Evolutionary conservation across 1,284 basidiomycete species (phyloP).

Genomic region (Psilocybe mexicana): DNA sequence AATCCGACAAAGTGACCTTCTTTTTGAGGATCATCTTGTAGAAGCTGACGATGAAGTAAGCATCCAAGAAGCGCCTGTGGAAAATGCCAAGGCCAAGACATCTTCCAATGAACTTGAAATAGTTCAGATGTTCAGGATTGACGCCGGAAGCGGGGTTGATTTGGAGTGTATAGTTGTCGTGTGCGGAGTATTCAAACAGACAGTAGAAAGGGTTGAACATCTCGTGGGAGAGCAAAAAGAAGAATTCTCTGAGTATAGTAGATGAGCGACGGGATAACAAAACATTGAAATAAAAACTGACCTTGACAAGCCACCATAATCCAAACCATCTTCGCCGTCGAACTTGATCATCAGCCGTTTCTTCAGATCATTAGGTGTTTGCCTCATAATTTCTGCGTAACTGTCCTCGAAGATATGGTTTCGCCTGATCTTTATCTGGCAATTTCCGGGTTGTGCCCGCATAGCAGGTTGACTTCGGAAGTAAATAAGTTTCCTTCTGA

Average conservation of each 20-base stretch:
- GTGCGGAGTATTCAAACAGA: constrained; percentile 94
- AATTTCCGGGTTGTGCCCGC: constrained; percentile 87
- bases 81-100: constrained; percentile 92
- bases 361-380: constrained; percentile 91
- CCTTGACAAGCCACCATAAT: constrained; percentile 93
- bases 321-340: constrained; percentile 93
- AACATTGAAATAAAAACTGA: constrained; percentile 32
- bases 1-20: constrained; percentile 81
- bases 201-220: constrained; percentile 98
- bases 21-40: constrained; percentile 98
- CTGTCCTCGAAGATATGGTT: constrained; percentile 96
- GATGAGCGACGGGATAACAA: not conserved
- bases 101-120: constrained; percentile 97
- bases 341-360: constrained; percentile 98
- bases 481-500: constrained; percentile 94
- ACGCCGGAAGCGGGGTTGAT: constrained; percentile 95
- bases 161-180: constrained; percentile 95
- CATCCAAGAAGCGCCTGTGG: constrained; percentile 94
- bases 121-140: constrained; percentile 95
- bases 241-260: constrained; percentile 56
- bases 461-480: constrained; percentile 95
- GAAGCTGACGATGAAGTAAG: constrained; percentile 95
- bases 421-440: constrained; percentile 91
- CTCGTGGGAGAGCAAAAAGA: constrained; percentile 94
- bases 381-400: constrained; percentile 96